phyloP scores from a whole-genome alignment of 306 rosid genomes.

The Amphicarpaea edgeworthii region DNA sequence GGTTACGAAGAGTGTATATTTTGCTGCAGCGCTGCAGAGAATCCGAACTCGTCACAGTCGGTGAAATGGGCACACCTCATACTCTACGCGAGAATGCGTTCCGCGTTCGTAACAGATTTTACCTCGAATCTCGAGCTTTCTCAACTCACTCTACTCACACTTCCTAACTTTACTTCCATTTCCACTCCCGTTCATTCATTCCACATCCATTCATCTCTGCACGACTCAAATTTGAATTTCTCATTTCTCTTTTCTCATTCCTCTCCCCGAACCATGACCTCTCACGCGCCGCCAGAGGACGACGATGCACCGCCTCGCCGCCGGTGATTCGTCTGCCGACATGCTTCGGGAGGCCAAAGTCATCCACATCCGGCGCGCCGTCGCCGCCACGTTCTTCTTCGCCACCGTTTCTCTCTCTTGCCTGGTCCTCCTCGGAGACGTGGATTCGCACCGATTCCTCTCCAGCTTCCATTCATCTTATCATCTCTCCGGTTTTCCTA shows the following conservation, averaged over 20 bases:
- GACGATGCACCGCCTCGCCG: not conserved
- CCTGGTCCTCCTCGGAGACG: slow-evolving; percentile 57
- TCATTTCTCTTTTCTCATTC: not conserved
- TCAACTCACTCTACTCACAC: not conserved
- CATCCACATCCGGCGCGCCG: slow-evolving; percentile 43
- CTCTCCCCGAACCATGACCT: slow-evolving; percentile 3
- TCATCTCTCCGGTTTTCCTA: slow-evolving; percentile 41
- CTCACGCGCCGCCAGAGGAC: slow-evolving; percentile 10
- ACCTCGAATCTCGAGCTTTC: slow-evolving; percentile 38
- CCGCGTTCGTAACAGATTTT: slow-evolving; percentile 41
- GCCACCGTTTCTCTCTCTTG: slow-evolving; percentile 62
- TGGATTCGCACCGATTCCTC: slow-evolving; percentile 56
- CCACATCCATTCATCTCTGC: not conserved
- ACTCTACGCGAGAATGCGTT: slow-evolving; percentile 33
- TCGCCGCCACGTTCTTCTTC: slow-evolving; percentile 52
- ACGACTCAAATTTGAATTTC: not conserved
- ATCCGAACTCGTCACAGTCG: no score
- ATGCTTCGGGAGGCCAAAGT: slow-evolving; percentile 48
- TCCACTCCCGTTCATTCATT: not conserved
- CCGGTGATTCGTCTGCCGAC: slow-evolving; percentile 43
- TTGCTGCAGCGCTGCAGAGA: no score
- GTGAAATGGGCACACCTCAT: not conserved
- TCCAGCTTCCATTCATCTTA: slow-evolving; percentile 54
- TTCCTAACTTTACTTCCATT: not conserved
- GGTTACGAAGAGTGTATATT: no score